Percentiles rank a stretch among this genome's conserved stretches.
Evolutionary conservation across 192 early-diverging fungal genomes (phyloP).

Genomic region (Podila verticillata): DNA sequence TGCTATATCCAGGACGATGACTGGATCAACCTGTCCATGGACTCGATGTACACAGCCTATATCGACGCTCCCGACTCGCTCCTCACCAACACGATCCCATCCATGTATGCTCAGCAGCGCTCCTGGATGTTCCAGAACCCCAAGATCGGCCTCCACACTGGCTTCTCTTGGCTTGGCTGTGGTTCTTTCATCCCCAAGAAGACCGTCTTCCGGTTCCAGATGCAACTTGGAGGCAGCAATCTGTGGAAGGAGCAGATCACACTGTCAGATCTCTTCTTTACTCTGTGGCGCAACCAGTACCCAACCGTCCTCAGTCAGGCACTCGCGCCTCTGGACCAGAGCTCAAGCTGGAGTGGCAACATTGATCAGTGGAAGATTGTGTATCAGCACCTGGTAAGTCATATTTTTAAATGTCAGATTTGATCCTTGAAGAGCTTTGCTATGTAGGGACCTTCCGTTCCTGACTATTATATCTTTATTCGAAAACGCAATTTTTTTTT

Average conservation of each 20-base stretch:
- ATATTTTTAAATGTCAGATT: background rate
- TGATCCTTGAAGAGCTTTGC: too few species aligned
- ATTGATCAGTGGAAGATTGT: constrained; percentile 63
- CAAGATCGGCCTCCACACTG: constrained; percentile 56
- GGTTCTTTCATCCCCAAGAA: constrained; percentile 58
- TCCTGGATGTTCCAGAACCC: constrained; percentile 63
- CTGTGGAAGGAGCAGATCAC: constrained; percentile 57
- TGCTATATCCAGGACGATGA: constrained; percentile 71
- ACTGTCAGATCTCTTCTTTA: constrained; percentile 60
- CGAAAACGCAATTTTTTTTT: background rate
- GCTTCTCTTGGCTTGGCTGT: constrained; percentile 56
- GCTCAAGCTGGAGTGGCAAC: constrained; percentile 50
- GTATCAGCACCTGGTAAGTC: constrained; percentile 55
- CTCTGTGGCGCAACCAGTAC: constrained; percentile 65
- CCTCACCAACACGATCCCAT: constrained; percentile 58
- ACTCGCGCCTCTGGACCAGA: constrained; percentile 45
- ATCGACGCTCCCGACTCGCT: constrained; percentile 57
- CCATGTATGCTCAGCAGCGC: constrained; percentile 55
- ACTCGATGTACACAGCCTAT: constrained; percentile 63
- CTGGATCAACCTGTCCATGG: constrained; percentile 61
- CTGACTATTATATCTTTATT: too few species aligned
- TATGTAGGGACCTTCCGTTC: too few species aligned
- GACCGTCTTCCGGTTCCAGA: constrained; percentile 57
- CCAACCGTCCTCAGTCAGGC: constrained; percentile 41
- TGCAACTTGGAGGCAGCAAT: constrained; percentile 59